phyloP scores from a whole-genome alignment of 805 yeast genomes.

The Yamadazyma laniorum region DNA sequence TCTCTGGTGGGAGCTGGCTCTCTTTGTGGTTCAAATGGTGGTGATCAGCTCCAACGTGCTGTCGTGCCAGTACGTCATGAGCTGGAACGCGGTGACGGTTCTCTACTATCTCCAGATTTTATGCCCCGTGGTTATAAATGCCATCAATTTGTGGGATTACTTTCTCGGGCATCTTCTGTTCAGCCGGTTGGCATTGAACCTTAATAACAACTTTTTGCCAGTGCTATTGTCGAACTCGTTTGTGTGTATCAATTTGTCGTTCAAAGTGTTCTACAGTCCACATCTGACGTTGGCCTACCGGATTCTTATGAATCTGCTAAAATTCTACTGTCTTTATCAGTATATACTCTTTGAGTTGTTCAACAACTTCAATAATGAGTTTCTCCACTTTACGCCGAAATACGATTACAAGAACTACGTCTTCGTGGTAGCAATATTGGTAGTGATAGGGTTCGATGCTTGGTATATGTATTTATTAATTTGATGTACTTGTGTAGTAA shows the following conservation, averaged over 20 bases:
- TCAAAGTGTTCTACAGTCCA: conserved; percentile 7
- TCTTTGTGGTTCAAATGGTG: conserved; percentile 21
- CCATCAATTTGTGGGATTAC: conserved; percentile 9
- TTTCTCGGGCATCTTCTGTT: not conserved
- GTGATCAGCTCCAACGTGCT: conserved; percentile 8
- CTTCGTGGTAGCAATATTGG: conserved; percentile 4
- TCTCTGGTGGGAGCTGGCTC: conserved; percentile 18
- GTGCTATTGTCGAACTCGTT: conserved; percentile 36
- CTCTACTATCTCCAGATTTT: conserved; percentile 11
- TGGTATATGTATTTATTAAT: conserved; percentile 3
- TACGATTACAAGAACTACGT: not conserved
- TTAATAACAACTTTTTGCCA: conserved; percentile 36
- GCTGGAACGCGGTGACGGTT: not conserved
- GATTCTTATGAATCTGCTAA: conserved; percentile 23
- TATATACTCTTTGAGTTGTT: conserved; percentile 29
- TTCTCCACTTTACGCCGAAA: not conserved
- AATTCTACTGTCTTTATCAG: conserved; percentile 33
- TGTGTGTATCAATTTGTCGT: conserved; percentile 22
- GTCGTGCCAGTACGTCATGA: conserved; percentile 5
- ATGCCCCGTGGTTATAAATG: conserved; percentile 15
- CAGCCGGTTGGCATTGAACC: conserved; percentile 19
- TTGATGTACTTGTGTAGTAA: too few species aligned
- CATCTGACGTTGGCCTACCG: conserved; percentile 16
- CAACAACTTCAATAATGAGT: conserved; percentile 6
- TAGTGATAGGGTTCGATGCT: conserved; percentile 6